Evolutionary conservation across 129 eudicot species (phyloP), one percentile per base, ranked within the genome.

Genomic region (Flaveria trinervia): DNA sequence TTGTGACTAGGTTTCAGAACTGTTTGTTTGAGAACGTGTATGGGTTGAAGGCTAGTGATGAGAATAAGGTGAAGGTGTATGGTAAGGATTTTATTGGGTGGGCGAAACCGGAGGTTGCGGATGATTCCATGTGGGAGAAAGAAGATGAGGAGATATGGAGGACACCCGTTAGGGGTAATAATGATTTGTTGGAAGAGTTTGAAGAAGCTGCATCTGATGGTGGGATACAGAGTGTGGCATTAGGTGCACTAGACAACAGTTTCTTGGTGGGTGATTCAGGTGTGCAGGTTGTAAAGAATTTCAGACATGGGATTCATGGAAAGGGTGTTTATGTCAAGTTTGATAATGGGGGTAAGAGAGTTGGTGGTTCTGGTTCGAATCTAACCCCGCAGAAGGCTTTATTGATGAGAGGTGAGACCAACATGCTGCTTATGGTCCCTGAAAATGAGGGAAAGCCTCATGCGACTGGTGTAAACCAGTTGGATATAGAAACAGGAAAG

Each of bases 221-320:
- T 3, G 97, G 92, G 16, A 92, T 90, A 68, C 95, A 87, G 89
- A 93, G 97, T 83, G 71, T 90, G 81, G 91, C 98, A 0, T 87
- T 93, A 52, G 98, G 98, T 28, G 98, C 97, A 12, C 70, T 93
- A 73, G 98, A 93, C 81, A 93, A 93, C 69, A 93, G 98, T 87
- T 93, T 93, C 46, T 70, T 93, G 51, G 98, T 93, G 39, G 83
- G 79, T 67, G 83, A 84, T 79, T 76, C 86, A 1, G 96, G 98
- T 18, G 94, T 93, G 74, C 98, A 93, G 82, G 98, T 93, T 65
- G 98, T 93, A 39, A 93, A 88, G 96, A 93, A 93, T 71, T 93
- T 93, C 48, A 90, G 92, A 51, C 98, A 88, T 84, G 98, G 98
- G 68, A 85, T 93, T 20, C 98, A 93, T 84, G 98, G 98, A 20